These are phyloP conservation scores for Pseudozyma tsukubaensis DNA, from an alignment of 1,284 basidiomycete species.

Conservation along the genomic window DNA sequence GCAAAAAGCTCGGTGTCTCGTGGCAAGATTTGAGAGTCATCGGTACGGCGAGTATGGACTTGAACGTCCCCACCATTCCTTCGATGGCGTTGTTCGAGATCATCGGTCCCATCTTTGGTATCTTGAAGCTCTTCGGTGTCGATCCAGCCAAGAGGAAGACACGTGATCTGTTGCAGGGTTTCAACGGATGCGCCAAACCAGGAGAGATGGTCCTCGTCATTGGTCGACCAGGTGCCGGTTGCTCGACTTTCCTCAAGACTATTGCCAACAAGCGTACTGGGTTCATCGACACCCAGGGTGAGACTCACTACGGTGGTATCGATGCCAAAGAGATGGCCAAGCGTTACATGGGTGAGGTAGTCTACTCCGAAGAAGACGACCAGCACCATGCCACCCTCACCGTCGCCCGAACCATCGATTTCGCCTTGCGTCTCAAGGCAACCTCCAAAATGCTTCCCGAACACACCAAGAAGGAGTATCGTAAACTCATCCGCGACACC, in stretches of 20 bases:
- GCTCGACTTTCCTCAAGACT: slow-evolving; percentile 79
- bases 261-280: slow-evolving; percentile 78
- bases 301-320: slow-evolving; percentile 78
- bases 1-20: slow-evolving; percentile 55
- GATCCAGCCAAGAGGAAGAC: slow-evolving; percentile 43
- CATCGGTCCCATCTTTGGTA: slow-evolving; percentile 49
- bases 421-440: slow-evolving; percentile 57
- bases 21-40: slow-evolving; percentile 47
- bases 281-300: slow-evolving; percentile 74
- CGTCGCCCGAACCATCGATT: slow-evolving; percentile 70
- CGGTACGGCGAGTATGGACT: slow-evolving; percentile 39
- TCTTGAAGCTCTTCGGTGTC: slow-evolving; percentile 45
- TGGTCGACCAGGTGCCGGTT: slow-evolving; percentile 83
- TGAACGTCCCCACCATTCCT: slow-evolving; percentile 52
- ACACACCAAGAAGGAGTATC: slow-evolving; percentile 71
- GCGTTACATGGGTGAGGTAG: slow-evolving; percentile 79
- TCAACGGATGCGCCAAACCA: slow-evolving; percentile 53
- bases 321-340: slow-evolving; percentile 72
- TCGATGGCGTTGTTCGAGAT: slow-evolving; percentile 54
- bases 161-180: slow-evolving; percentile 41
- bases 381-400: slow-evolving; percentile 81
- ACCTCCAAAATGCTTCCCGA: slow-evolving; percentile 70
- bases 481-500: slow-evolving; percentile 72
- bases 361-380: slow-evolving; percentile 81
- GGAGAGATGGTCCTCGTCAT: slow-evolving; percentile 73